Percentiles rank a stretch among this genome's conserved stretches.
Evolutionary conservation across 768 basidiomycete genomes (phyloP).

Genomic region (Amanita rimosa): DNA sequence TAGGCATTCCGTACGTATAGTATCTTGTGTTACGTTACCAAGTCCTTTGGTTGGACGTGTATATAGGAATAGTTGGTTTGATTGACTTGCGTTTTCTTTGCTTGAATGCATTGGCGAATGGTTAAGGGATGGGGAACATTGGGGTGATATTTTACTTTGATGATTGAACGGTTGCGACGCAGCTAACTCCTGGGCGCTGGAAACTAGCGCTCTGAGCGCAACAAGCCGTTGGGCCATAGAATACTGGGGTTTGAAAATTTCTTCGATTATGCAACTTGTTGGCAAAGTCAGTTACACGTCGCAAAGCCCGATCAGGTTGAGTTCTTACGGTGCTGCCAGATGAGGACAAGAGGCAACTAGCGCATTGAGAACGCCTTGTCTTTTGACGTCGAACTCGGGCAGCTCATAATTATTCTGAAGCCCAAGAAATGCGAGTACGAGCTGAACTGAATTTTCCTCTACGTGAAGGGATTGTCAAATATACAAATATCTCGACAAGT

Average conservation of each 20-base stretch:
- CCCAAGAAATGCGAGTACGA: slow-evolving; percentile 60
- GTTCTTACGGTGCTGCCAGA: slow-evolving; percentile 70
- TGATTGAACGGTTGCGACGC: slow-evolving; percentile 14
- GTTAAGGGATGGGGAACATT: slow-evolving; percentile 56
- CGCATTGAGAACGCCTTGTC: slow-evolving; percentile 70
- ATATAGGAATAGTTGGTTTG: slow-evolving; percentile 52
- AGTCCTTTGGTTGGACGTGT: slow-evolving; percentile 13
- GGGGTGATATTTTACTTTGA: slow-evolving; percentile 40
- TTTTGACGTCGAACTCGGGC: slow-evolving; percentile 60
- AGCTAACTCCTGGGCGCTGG: slow-evolving; percentile 74
- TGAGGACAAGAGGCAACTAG: slow-evolving; percentile 72
- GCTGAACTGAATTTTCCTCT: slow-evolving; percentile 89
- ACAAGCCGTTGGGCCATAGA: slow-evolving; percentile 77
- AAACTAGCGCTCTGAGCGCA: slow-evolving; percentile 77
- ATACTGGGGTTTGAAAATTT: slow-evolving; percentile 92
- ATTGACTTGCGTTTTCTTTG: slow-evolving; percentile 23
- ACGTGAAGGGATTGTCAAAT: neutral
- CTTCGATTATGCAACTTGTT: slow-evolving; percentile 69
- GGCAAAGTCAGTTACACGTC: slow-evolving; percentile 2
- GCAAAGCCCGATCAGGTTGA: neutral
- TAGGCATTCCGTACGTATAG: slow-evolving; percentile 29
- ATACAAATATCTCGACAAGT: neutral
- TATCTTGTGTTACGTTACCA: slow-evolving; percentile 25
- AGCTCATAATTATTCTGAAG: slow-evolving; percentile 83
- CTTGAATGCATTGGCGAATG: neutral